These are phyloP conservation scores for Fusarium denticulatum DNA, from an alignment of 2,329 filamentous ascomycete genomes.

Conservation along the genomic window DNA sequence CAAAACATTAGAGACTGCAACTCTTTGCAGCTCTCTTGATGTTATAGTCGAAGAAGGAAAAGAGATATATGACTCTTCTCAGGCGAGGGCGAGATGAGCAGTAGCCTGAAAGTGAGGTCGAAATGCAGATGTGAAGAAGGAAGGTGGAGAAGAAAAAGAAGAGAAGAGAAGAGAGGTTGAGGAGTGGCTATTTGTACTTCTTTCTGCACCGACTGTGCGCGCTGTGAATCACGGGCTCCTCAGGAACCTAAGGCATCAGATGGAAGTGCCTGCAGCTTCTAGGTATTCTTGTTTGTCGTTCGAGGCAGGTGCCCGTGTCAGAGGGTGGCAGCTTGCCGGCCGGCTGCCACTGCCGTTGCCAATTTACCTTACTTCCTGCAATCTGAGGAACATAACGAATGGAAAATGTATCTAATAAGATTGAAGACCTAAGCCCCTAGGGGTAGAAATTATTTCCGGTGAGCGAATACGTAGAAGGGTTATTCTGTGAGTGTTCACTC, in stretches of 20 bases:
- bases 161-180: neutral
- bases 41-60: neutral
- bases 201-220: neutral
- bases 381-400: neutral
- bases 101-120: neutral
- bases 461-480: neutral
- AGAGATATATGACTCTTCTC: neutral
- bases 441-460: neutral
- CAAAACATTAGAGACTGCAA: conserved; percentile 12
- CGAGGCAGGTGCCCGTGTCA: conserved; percentile 12
- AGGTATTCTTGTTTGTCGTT: neutral
- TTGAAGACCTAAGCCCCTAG: neutral
- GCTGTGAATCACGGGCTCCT: conserved; percentile 10
- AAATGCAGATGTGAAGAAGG: neutral
- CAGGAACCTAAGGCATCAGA: neutral
- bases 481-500: neutral
- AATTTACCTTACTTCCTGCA: neutral
- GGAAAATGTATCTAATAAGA: neutral
- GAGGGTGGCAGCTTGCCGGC: conserved; percentile 3
- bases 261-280: neutral
- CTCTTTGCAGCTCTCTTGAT: conserved; percentile 26
- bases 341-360: conserved; percentile 3
- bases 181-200: conserved; percentile 6
- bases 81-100: neutral
- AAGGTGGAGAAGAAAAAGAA: neutral